A percentile compares a stretch with the other conserved stretches of the same genome.
Conservation (phyloP, 441 rosid genomes). For the Brassica hybrid region DNA sequence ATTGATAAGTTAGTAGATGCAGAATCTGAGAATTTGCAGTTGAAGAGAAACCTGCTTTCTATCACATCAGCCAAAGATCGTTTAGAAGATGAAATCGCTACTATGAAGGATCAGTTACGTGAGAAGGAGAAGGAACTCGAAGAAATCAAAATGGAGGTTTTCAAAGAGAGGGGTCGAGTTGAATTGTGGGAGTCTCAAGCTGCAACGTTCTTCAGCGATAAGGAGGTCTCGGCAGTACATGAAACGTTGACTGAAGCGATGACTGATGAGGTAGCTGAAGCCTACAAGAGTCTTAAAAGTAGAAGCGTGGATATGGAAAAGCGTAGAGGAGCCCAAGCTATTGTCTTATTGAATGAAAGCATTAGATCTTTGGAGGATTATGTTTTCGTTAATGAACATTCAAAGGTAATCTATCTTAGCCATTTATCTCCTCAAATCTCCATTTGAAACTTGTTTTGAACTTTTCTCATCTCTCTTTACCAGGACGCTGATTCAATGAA, state of each 20-base stretch:
- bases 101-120: slow-evolving; percentile 35
- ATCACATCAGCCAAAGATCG: slow-evolving; percentile 13
- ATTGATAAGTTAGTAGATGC: background rate
- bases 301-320: slow-evolving; percentile 50
- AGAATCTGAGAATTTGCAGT: slow-evolving; percentile 21
- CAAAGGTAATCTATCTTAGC: slow-evolving; percentile 52
- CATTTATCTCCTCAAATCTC: background rate
- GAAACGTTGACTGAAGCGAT: slow-evolving; percentile 62
- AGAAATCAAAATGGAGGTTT: slow-evolving; percentile 39
- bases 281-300: slow-evolving; percentile 47
- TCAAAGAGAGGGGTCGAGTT: slow-evolving; percentile 50
- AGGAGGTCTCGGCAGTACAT: slow-evolving; percentile 54
- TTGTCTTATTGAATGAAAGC: slow-evolving; percentile 57
- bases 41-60: slow-evolving; percentile 24
- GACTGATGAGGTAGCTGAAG: slow-evolving; percentile 56
- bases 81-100: slow-evolving; percentile 21
- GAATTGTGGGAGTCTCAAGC: slow-evolving; percentile 66
- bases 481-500: slow-evolving; percentile 47
- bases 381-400: slow-evolving; percentile 39
- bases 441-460: slow-evolving; percentile 9
- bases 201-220: slow-evolving; percentile 52
- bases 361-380: slow-evolving; percentile 65
- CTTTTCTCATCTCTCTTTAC: slow-evolving; percentile 24
- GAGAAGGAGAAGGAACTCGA: slow-evolving; percentile 46
- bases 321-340: slow-evolving; percentile 61